Evolutionary conservation across 768 basidiomycete genomes (phyloP).

Genomic region (Rhodosporidiobolus sp.): DNA sequence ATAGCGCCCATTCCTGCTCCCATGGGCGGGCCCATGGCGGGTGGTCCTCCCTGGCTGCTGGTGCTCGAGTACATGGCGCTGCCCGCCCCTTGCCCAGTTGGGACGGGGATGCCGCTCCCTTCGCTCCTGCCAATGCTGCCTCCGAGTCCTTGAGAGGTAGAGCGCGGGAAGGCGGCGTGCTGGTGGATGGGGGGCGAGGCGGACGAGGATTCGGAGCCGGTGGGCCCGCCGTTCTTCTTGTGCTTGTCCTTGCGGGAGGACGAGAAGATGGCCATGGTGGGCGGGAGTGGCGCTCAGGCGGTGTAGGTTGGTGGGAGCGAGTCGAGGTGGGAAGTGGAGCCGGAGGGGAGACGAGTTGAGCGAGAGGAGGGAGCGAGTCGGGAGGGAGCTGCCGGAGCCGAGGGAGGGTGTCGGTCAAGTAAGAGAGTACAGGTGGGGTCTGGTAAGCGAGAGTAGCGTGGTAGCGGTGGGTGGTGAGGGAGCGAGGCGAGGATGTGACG

Average conservation of each 20-base stretch:
- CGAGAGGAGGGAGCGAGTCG: background rate
- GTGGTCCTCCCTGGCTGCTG: slow-evolving; percentile 1
- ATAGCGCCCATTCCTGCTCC: background rate
- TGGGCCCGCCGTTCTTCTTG: slow-evolving; percentile 26
- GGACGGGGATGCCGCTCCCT: background rate
- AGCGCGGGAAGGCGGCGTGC: too few species aligned
- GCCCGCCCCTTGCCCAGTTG: background rate
- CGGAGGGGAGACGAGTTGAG: background rate
- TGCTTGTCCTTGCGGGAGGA: slow-evolving; percentile 29
- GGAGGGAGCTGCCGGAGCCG: too few species aligned
- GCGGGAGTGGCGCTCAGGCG: background rate
- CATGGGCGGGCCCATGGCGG: background rate
- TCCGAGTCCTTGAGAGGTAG: background rate
- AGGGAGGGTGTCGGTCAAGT: too few species aligned
- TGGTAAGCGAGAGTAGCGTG: too few species aligned
- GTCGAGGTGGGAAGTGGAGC: background rate
- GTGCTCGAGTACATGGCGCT: background rate
- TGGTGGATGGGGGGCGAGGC: background rate
- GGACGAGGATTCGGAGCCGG: background rate
- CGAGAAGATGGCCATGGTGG: slow-evolving; percentile 38
- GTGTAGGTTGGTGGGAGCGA: background rate
- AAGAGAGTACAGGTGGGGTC: too few species aligned
- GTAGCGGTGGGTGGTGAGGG: too few species aligned
- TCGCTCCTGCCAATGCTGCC: slow-evolving; percentile 1
- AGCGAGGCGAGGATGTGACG: too few species aligned